Percentiles rank a stretch among this genome's conserved stretches.
These are phyloP conservation scores for Diphasiastrum complanatum DNA, from an alignment of 83 land plant genomes.

Conservation along the genomic window DNA sequence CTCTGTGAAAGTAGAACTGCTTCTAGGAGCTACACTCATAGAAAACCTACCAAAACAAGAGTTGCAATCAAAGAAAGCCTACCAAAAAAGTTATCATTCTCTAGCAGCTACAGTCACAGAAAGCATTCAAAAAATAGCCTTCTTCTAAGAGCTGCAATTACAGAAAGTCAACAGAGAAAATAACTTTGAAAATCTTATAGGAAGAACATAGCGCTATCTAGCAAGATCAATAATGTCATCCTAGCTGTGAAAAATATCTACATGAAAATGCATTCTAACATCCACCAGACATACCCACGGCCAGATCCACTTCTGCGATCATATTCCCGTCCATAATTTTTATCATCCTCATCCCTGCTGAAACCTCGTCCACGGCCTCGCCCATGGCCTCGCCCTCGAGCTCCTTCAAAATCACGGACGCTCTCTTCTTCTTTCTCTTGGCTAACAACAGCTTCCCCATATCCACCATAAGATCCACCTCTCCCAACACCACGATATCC, in stretches of 20 bases:
- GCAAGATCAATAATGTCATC: neutral
- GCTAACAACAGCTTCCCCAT: no score
- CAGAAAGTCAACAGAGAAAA: no score
- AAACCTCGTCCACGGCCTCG: slow-evolving; percentile 12
- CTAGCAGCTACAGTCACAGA: no score
- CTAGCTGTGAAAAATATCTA: neutral
- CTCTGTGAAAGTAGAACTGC: neutral
- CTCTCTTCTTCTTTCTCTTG: slow-evolving; percentile 4
- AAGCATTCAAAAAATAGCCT: no score
- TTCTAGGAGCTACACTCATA: no score
- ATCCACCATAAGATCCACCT: neutral
- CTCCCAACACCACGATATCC: neutral
- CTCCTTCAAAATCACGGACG: neutral
- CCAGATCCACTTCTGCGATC: slow-evolving; percentile 52
- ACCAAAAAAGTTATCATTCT: no score
- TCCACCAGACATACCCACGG: slow-evolving; percentile 21
- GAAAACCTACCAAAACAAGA: no score
- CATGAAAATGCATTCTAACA: neutral
- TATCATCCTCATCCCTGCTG: slow-evolving; percentile 16
- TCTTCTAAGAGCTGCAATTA: no score
- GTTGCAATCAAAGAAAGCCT: no score
- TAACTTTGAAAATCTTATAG: no score
- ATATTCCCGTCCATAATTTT: slow-evolving; percentile 24
- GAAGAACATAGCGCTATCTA: neutral
- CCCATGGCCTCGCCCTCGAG: slow-evolving; percentile 16